These are phyloP conservation scores for Leccinum rimulosum DNA, from an alignment of 768 basidiomycete species.

Conservation along the genomic window DNA sequence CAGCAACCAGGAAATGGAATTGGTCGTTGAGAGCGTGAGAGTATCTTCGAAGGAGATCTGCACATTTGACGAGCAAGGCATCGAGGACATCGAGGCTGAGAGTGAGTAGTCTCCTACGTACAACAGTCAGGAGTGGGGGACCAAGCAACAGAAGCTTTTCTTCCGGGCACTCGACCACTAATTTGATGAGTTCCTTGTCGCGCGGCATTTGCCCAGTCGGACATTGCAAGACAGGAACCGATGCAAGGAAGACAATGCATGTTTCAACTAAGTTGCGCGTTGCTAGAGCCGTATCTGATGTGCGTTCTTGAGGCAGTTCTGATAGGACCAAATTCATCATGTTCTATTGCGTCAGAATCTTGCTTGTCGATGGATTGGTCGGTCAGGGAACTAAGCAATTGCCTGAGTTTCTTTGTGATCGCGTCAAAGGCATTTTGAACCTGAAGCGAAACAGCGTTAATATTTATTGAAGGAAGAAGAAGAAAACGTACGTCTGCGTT, in stretches of 20 bases:
- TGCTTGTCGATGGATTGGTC: conserved; percentile 18
- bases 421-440: conserved; percentile 47
- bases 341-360: conserved; percentile 38
- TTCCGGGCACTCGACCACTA: conserved; percentile 46
- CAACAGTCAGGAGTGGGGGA: conserved; percentile 51
- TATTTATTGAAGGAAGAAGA: neutral
- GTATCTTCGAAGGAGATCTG: conserved; percentile 51
- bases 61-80: conserved; percentile 52
- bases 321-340: conserved; percentile 59
- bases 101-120: conserved; percentile 53
- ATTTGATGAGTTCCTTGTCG: conserved; percentile 57
- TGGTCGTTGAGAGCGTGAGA: conserved; percentile 51
- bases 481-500: conserved; percentile 57
- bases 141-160: conserved; percentile 61
- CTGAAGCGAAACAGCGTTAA: conserved; percentile 33
- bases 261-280: conserved; percentile 42
- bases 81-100: conserved; percentile 52
- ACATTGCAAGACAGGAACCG: conserved; percentile 63
- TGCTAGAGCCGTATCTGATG: conserved; percentile 26
- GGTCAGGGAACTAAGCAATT: conserved; percentile 39
- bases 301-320: conserved; percentile 36
- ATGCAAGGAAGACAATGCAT: conserved; percentile 59
- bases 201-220: conserved; percentile 55
- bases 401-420: conserved; percentile 36
- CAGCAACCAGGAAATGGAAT: conserved; percentile 53